phyloP scores from a whole-genome alignment of 176 grass and related monocot species.

The Coix lacrymajobi region DNA sequence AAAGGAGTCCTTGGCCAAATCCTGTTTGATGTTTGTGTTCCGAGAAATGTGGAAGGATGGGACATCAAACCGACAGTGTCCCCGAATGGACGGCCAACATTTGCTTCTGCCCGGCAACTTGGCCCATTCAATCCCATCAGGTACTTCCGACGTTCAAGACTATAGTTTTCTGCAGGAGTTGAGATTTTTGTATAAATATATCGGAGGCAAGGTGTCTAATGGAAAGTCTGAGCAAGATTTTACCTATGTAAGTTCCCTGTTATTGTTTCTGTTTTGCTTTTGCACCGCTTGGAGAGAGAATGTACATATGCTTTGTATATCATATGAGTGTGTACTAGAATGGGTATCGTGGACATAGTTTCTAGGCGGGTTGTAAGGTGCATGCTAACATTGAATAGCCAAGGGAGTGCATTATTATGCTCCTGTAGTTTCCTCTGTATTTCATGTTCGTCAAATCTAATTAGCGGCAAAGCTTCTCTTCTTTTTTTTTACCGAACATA shows the following conservation, averaged over 20 bases:
- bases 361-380: constrained; percentile 24
- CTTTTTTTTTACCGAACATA: neutral
- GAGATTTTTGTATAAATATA: constrained; percentile 63
- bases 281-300: constrained; percentile 30
- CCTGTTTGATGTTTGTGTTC: constrained; percentile 81
- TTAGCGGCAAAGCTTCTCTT: neutral
- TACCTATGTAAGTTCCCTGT: constrained; percentile 32
- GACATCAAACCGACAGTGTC: constrained; percentile 77
- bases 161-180: constrained; percentile 44
- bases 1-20: constrained; percentile 89
- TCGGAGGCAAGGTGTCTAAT: constrained; percentile 39
- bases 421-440: neutral
- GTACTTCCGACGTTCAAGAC: constrained; percentile 71
- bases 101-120: constrained; percentile 40
- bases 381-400: constrained; percentile 20
- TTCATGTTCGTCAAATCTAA: neutral
- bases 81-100: constrained; percentile 45
- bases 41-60: constrained; percentile 91
- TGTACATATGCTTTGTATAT: constrained; percentile 47
- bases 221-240: constrained; percentile 28
- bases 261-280: constrained; percentile 22
- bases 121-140: constrained; percentile 79
- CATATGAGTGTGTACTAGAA: constrained; percentile 36
- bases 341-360: neutral
- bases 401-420: constrained; percentile 2